Conservation (phyloP, 2,329 filamentous ascomycete species). For the Magnaporthiopsis rhizophila region DNA sequence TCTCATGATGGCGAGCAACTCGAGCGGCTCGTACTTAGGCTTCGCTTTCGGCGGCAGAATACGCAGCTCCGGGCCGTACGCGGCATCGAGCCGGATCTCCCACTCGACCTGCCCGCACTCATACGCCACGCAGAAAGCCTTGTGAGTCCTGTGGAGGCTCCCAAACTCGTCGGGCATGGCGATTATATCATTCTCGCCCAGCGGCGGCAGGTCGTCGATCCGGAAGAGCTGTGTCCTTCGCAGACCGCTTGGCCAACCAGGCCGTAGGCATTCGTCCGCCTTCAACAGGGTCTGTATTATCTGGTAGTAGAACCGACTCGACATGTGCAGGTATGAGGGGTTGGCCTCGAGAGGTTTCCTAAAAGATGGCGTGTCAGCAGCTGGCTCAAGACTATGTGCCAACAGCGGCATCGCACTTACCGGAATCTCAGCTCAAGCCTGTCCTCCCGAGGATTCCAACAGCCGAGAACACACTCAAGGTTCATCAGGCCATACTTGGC, state of each 20-base stretch:
- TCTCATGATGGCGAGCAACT: slow-evolving; percentile 48
- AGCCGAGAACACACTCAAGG: slow-evolving; percentile 42
- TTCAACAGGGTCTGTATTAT: slow-evolving; percentile 47
- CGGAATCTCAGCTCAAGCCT: slow-evolving; percentile 48
- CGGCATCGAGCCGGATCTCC: slow-evolving; percentile 39
- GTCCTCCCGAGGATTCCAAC: slow-evolving; percentile 44
- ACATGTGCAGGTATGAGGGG: slow-evolving; percentile 30
- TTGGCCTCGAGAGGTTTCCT: slow-evolving; percentile 23
- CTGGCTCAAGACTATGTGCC: background rate
- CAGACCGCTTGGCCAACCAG: slow-evolving; percentile 45
- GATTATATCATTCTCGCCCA: background rate
- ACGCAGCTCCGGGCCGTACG: slow-evolving; percentile 43
- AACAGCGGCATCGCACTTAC: slow-evolving; percentile 20
- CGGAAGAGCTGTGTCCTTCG: slow-evolving; percentile 34
- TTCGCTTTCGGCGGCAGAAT: slow-evolving; percentile 33
- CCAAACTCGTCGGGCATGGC: slow-evolving; percentile 28
- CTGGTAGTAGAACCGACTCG: slow-evolving; percentile 45
- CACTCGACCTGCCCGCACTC: slow-evolving; percentile 41
- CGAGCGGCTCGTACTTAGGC: slow-evolving; percentile 36
- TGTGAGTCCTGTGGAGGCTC: slow-evolving; percentile 44
- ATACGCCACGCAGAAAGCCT: slow-evolving; percentile 47
- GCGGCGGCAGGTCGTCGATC: slow-evolving; percentile 38
- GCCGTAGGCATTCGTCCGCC: slow-evolving; percentile 47
- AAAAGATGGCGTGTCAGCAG: background rate
- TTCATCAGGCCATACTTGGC: slow-evolving; percentile 44